Percentiles rank a stretch among this genome's conserved stretches.
These are phyloP conservation scores for Anisogramma anomala DNA, from an alignment of 2,329 filamentous ascomycete genomes.

Conservation along the genomic window DNA sequence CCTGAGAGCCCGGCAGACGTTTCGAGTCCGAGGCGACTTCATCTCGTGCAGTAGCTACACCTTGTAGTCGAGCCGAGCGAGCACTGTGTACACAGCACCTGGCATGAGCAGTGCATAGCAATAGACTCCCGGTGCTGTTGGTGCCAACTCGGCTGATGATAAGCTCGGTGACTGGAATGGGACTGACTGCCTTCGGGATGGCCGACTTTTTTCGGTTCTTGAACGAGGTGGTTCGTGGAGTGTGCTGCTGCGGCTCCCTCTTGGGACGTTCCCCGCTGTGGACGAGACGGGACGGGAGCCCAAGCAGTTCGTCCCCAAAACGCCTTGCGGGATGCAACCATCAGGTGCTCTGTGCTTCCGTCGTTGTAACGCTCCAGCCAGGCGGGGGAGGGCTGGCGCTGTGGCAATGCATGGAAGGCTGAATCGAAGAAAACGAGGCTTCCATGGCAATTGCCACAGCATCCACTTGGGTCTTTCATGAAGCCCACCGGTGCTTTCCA, in stretches of 20 bases:
- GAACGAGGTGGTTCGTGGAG: background rate
- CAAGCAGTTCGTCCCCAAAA: background rate
- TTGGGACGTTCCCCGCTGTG: conserved; percentile 2
- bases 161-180: conserved; percentile 1
- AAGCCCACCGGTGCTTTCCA: background rate
- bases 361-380: background rate
- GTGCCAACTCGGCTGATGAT: too few species aligned
- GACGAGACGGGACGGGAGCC: conserved; percentile 2
- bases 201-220: conserved; percentile 5
- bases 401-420: background rate
- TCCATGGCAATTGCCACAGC: background rate
- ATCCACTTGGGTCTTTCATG: background rate
- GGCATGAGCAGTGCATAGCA: too few species aligned
- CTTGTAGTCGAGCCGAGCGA: too few species aligned
- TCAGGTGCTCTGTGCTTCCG: conserved; percentile 2
- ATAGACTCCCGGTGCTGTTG: too few species aligned
- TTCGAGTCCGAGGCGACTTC: too few species aligned
- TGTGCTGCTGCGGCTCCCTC: background rate
- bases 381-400: background rate
- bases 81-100: too few species aligned
- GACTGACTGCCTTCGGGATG: conserved; percentile 8
- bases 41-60: too few species aligned
- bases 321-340: background rate
- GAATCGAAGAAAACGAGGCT: background rate
- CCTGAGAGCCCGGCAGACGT: too few species aligned